Evolutionary conservation across 768 basidiomycete genomes (phyloP).

Genomic region (Naganishia randhawae): DNA sequence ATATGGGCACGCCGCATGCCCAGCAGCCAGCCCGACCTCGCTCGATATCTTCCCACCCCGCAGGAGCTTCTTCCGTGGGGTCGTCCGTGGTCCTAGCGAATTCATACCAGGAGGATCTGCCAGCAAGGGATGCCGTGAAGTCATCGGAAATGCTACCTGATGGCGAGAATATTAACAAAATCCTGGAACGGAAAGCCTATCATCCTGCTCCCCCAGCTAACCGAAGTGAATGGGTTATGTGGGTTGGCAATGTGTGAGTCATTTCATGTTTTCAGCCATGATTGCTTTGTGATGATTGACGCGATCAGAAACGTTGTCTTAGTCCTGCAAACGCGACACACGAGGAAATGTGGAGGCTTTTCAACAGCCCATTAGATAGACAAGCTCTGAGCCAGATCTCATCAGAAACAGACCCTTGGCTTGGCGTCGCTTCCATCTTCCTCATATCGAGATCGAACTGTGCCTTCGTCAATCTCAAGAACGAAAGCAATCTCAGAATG

Average conservation of each 20-base stretch:
- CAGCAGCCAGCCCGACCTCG: not conserved
- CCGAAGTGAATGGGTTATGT: constrained; percentile 91
- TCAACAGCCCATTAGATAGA: constrained; percentile 54
- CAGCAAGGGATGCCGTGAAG: not conserved
- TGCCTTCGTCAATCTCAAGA: constrained; percentile 84
- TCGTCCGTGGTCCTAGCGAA: not conserved
- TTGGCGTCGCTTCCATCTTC: constrained; percentile 78
- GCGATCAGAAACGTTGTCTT: not conserved
- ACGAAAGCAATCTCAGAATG: constrained; percentile 59
- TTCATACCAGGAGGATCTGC: not conserved
- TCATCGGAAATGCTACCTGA: not conserved
- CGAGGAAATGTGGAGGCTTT: constrained; percentile 81
- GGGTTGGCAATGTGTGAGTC: constrained; percentile 75
- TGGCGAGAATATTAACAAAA: not conserved
- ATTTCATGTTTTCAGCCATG: not conserved
- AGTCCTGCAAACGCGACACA: constrained; percentile 65
- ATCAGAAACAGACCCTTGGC: constrained; percentile 38
- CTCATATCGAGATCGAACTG: constrained; percentile 92
- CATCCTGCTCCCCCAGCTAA: constrained; percentile 54
- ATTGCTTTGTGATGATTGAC: not conserved
- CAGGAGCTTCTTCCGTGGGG: not conserved
- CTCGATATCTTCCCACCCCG: not conserved
- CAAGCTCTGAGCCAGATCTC: constrained; percentile 30
- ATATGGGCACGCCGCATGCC: not conserved
- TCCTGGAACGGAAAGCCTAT: constrained; percentile 42